Conservation (phyloP, 495 filamentous ascomycete genomes). For the Aspergillus heteromorphus region DNA sequence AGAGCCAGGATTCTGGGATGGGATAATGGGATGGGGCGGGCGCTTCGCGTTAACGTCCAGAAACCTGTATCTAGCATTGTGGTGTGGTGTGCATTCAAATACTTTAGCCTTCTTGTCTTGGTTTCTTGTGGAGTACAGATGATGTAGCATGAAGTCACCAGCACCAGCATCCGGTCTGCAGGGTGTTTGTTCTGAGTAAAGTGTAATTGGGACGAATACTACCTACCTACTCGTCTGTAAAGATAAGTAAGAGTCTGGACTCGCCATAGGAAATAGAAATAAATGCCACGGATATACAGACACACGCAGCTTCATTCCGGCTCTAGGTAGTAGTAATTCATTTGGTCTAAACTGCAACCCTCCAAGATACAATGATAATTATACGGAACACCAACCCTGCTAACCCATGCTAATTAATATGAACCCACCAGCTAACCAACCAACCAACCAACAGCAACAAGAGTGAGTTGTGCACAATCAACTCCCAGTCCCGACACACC, state of each 20-base stretch:
- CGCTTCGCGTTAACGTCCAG: background rate
- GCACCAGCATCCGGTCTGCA: too few species aligned
- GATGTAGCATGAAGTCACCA: too few species aligned
- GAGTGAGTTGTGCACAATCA: too few species aligned
- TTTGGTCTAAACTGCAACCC: too few species aligned
- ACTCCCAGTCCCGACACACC: too few species aligned
- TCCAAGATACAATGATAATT: too few species aligned
- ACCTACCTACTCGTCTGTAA: too few species aligned
- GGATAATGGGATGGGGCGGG: background rate
- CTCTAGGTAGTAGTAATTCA: background rate
- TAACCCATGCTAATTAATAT: background rate
- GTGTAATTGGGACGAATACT: too few species aligned
- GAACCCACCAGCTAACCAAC: background rate
- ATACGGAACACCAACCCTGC: background rate
- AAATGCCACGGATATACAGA: too few species aligned
- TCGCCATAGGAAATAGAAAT: too few species aligned
- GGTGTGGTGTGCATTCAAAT: background rate
- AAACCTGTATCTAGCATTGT: conserved; percentile 2
- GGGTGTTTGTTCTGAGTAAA: too few species aligned
- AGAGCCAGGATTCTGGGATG: background rate
- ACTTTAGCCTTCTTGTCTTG: background rate
- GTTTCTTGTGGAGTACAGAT: background rate
- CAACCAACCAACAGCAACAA: background rate
- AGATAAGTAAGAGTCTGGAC: background rate
- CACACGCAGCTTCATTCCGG: background rate